phyloP scores from a whole-genome alignment of 306 rosid genomes.

The Hippophae rhamnoides region DNA sequence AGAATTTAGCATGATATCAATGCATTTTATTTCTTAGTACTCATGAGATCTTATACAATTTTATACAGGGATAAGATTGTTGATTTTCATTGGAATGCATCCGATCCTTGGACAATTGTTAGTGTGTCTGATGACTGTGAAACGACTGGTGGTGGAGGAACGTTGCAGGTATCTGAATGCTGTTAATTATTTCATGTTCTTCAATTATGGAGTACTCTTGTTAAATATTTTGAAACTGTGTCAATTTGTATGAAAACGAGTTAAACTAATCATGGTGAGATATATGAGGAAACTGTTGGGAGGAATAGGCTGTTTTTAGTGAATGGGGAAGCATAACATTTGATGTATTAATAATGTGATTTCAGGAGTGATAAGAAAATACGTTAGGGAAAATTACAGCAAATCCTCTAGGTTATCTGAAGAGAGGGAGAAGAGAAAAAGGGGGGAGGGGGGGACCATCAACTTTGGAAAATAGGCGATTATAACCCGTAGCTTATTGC shows the following conservation, averaged over 20 bases:
- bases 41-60: not conserved
- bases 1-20: not conserved
- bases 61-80: conserved; percentile 81
- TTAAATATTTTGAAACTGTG: not conserved
- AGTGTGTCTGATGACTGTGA: conserved; percentile 98
- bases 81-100: conserved; percentile 89
- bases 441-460: no score
- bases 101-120: conserved; percentile 95
- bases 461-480: no score
- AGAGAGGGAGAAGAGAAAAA: no score
- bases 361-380: no score
- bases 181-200: not conserved
- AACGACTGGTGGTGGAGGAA: conserved; percentile 96
- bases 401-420: no score
- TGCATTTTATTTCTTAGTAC: not conserved
- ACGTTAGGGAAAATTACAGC: no score
- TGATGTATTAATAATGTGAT: no score
- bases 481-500: no score
- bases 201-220: not conserved
- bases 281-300: no score
- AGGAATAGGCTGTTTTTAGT: no score
- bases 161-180: conserved; percentile 60
- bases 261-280: not conserved
- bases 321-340: no score
- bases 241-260: not conserved